Evolutionary conservation across 2,329 filamentous ascomycete genomes (phyloP), one percentile per base, ranked within the genome.

Genomic region (Botrytis pseudocinerea): DNA sequence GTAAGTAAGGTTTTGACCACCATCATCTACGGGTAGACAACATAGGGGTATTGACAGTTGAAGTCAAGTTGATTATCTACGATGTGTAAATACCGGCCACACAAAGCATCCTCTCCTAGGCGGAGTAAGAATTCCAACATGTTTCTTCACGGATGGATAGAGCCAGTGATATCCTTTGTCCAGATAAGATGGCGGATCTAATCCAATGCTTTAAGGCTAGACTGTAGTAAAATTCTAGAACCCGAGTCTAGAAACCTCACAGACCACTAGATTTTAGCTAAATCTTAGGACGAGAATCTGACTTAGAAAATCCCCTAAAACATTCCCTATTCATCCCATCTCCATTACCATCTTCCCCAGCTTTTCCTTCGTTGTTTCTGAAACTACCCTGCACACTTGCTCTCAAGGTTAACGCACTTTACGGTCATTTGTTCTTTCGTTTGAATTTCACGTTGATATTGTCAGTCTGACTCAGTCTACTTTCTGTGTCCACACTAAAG

Each of bases 401-500:
- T 28, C 14, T 8, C n/a, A 8, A 18, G 14, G 0, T 57, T 25
- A 28, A 57, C 14, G 4, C 20, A 6, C 1, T 7, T 57, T 14
- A 28, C 14, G 16, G 7, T 57, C 28, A 5, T 18, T 54, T 32
- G 6, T 32, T 28, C 14, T 57, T 57, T 14, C 6, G 51, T 18
- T 28, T 18, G 51, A 9, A 6, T 18, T 18, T 9, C 32, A 3
- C 14, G 16, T 57, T 9, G 51, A 57, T 16, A 28, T 18, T 18
- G n/a, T 18, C n/a, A 57, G n/a, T 57, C n/a, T 28, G n/a, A 18
- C 14, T 57, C 2, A 0, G 2, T 57, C 1, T 9, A 57, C 28
- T 8, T 57, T 57, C 1, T 57, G 1, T 28, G 1, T 57, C 2
- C 51, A 14, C 0, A 28, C 2, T 0, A 3, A 57, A 28, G 3